Percentiles rank a stretch among this genome's conserved stretches.
These are phyloP conservation scores for Penicillium silybi DNA, from an alignment of 495 filamentous ascomycete species.

Conservation along the genomic window DNA sequence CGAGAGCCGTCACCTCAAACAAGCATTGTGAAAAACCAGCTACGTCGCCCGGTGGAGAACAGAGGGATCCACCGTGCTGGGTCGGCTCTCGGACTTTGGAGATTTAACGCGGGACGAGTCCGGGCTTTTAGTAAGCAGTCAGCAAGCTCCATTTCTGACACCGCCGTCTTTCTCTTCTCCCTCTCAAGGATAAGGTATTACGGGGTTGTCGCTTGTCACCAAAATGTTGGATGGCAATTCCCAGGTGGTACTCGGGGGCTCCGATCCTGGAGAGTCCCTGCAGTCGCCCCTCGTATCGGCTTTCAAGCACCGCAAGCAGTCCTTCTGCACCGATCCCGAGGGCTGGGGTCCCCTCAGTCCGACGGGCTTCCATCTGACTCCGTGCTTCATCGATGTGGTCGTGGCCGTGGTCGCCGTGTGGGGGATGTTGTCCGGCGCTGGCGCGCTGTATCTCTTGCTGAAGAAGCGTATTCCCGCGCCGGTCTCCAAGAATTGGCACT, in stretches of 20 bases:
- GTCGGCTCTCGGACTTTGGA: not conserved
- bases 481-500: conserved; percentile 87
- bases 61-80: not conserved
- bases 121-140: conserved; percentile 26
- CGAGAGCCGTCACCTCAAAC: not conserved
- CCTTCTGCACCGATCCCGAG: conserved; percentile 80
- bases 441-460: conserved; percentile 72
- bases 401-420: conserved; percentile 71
- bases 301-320: conserved; percentile 46
- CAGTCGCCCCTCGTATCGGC: conserved; percentile 28
- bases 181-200: conserved; percentile 9
- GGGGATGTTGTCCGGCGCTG: conserved; percentile 70
- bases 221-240: conserved; percentile 46
- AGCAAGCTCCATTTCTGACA: conserved; percentile 5
- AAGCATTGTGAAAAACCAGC: not conserved
- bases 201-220: conserved; percentile 20
- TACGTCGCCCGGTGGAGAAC: not conserved
- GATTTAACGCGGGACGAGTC: conserved; percentile 6
- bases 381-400: conserved; percentile 90
- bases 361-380: conserved; percentile 84
- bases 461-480: conserved; percentile 59
- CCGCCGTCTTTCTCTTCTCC: conserved; percentile 8
- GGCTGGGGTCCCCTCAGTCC: conserved; percentile 94
- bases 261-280: conserved; percentile 25
- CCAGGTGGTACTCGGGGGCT: conserved; percentile 40